Percentiles rank a stretch among this genome's conserved stretches.
Conservation (phyloP, 2,329 filamentous ascomycete genomes). For the Aspergillus carbonarius region DNA sequence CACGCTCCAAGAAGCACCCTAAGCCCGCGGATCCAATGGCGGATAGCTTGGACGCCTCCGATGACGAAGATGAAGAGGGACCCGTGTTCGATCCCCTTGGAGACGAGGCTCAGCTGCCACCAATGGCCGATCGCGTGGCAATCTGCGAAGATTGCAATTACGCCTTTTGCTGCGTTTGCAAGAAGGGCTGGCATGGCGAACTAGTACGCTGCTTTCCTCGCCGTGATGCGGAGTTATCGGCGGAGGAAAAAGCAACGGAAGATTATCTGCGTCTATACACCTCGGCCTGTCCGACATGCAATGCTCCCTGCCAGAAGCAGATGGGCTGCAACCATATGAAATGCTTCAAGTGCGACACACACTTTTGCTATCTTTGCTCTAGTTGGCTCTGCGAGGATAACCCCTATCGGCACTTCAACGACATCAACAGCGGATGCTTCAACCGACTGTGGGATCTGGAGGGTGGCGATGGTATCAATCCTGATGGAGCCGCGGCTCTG, state of each 20-base stretch:
- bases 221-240: constrained; percentile 67
- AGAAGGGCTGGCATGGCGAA: constrained; percentile 89
- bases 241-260: constrained; percentile 81
- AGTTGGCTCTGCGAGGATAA: constrained; percentile 79
- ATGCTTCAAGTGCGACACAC: constrained; percentile 82
- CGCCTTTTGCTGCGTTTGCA: constrained; percentile 79
- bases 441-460: constrained; percentile 89
- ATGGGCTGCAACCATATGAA: constrained; percentile 97
- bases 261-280: constrained; percentile 81
- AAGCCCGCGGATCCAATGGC: constrained; percentile 68
- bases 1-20: constrained; percentile 70
- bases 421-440: constrained; percentile 67
- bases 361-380: constrained; percentile 94
- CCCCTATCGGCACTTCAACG: constrained; percentile 87
- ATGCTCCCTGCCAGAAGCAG: constrained; percentile 80
- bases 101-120: constrained; percentile 43
- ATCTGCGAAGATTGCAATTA: constrained; percentile 88
- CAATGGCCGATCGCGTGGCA: constrained; percentile 66
- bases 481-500: constrained; percentile 41
- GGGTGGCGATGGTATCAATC: constrained; percentile 64
- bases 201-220: constrained; percentile 70
- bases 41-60: constrained; percentile 49
- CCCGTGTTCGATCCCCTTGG: constrained; percentile 46
- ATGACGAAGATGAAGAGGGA: constrained; percentile 53
- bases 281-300: constrained; percentile 85